Percentiles rank a stretch among this genome's conserved stretches.
phyloP scores from a whole-genome alignment of 169 alveolate genomes.

The Besnoitia besnoiti region DNA sequence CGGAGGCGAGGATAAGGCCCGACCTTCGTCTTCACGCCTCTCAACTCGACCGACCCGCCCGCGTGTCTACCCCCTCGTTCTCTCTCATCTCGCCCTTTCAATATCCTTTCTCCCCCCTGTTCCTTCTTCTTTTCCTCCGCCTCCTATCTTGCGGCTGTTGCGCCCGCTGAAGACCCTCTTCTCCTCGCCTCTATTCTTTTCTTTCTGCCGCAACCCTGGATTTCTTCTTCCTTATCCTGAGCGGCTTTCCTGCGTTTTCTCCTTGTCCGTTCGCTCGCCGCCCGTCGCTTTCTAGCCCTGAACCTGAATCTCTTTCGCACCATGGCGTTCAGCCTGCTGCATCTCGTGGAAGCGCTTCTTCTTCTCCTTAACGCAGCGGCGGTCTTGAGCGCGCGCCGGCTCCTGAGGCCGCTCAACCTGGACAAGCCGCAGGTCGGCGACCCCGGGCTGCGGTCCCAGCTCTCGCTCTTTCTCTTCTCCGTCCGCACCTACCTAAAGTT shows the following conservation, averaged over 20 bases:
- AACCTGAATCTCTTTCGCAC: not conserved
- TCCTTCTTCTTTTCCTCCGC: not conserved
- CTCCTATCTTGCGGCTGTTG: not conserved
- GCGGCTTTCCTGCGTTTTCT: not conserved
- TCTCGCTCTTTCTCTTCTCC: conserved; percentile 37
- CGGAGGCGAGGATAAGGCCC: not conserved
- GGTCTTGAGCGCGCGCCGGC: conserved; percentile 2
- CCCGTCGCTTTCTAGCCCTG: not conserved
- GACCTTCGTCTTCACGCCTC: not conserved
- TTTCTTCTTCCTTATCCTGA: not conserved
- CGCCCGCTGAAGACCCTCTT: not conserved
- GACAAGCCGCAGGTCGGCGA: conserved; percentile 13
- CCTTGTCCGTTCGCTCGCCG: not conserved
- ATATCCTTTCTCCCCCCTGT: not conserved
- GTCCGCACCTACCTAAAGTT: conserved; percentile 23
- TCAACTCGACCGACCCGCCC: not conserved
- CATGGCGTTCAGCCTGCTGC: conserved; percentile 33
- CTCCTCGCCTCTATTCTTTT: not conserved
- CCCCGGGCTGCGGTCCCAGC: not conserved
- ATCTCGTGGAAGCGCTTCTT: conserved; percentile 13
- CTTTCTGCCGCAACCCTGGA: too few species aligned
- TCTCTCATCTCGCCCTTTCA: not conserved
- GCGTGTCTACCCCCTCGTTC: not conserved
- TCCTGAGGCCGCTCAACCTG: conserved; percentile 29
- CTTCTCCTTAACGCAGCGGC: conserved; percentile 49